Base-by-base conservation (phyloP, 352 stramenopile species). In the Phytopythium chamaehyphon region DNA sequence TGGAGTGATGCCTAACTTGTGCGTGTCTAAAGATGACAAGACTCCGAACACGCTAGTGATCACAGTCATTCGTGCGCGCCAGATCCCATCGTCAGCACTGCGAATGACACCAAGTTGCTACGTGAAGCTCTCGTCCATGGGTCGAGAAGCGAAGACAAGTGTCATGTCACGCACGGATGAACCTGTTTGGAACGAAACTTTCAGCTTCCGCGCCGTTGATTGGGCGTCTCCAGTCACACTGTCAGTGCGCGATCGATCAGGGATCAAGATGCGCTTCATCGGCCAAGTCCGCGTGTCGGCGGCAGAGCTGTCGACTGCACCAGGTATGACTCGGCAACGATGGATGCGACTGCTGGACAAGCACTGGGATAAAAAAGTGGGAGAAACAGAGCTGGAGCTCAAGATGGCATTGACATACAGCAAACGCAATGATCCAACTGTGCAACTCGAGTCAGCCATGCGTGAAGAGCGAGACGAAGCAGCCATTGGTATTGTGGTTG, bases 181-280 rank as follows among this genome's bases (percentile, higher is more conserved):
- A 46, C 81, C 81, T 16, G 64, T 59, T 39, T 92, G 81, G 81
- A 85, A 90, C 51, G 81, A 92, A 62, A 79, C 73, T 3, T 92
- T 90, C 40, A 79, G 60, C 33, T 90, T 92, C 54, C 76, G 76
- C 51, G 75, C 78, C 0, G 50, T 78, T 0, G 81, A 92, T 59
- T 88, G 74, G 73, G 73, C 74, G 2, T 75, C 76, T 2, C 76
- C 59, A 3, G 76, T 89, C 21, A 84, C 69, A 2, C 59, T 92
- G 2, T 86, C 78, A 0, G 63, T 92, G 28, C 78, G 78, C 15
- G 81, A 92, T 39, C 79, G 81, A 49, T 70, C 88, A 50, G 79
- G 83, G 22, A 53, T 90, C 9, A 89, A 85, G 51, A 86, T 87
- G 76, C 69, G 76, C 18, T 81, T 88, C 24, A 51, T 90, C 1